Percentiles rank a stretch among this genome's conserved stretches.
These are phyloP conservation scores for Pyrenophora tritici-repentis DNA, from an alignment of 2,329 filamentous ascomycete species.

Conservation along the genomic window DNA sequence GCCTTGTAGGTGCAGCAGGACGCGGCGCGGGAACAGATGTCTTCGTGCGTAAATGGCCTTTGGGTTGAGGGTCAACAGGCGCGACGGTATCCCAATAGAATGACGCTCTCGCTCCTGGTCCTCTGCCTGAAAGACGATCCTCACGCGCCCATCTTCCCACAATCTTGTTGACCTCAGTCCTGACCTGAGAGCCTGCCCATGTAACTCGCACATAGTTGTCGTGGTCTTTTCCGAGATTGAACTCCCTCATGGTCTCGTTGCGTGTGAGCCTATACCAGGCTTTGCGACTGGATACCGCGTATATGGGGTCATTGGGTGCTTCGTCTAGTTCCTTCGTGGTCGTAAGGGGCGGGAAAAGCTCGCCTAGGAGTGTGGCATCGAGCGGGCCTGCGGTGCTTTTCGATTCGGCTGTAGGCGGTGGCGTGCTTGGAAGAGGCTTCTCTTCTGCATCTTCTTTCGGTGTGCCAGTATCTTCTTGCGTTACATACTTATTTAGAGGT, in stretches of 20 bases:
- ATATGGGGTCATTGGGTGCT: constrained; percentile 38
- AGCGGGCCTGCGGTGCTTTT: not conserved
- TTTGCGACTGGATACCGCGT: constrained; percentile 43
- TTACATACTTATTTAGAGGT: not conserved
- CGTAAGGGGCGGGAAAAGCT: constrained; percentile 32
- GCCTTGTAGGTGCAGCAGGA: constrained; percentile 21
- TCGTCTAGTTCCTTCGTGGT: constrained; percentile 14
- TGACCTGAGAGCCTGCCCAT: constrained; percentile 43
- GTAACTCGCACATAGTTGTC: constrained; percentile 47
- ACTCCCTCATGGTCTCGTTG: constrained; percentile 47
- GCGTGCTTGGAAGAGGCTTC: not conserved
- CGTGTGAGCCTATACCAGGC: constrained; percentile 49
- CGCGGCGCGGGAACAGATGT: constrained; percentile 26
- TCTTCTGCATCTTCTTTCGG: not conserved
- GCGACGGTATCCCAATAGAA: constrained; percentile 47
- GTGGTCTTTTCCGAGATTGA: constrained; percentile 40
- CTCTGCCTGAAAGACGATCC: constrained; percentile 45
- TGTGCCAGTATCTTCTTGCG: not conserved
- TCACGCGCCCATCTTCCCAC: constrained; percentile 46
- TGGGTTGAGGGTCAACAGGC: constrained; percentile 21
- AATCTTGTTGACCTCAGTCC: constrained; percentile 42
- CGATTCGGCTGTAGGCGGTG: not conserved
- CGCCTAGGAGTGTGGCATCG: constrained; percentile 29
- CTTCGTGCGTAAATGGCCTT: constrained; percentile 30
- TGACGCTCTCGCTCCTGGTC: constrained; percentile 39